Percentiles rank a stretch among this genome's conserved stretches.
These are phyloP conservation scores for Durio zibethinus DNA, from an alignment of 345 rosid species.

Conservation along the genomic window DNA sequence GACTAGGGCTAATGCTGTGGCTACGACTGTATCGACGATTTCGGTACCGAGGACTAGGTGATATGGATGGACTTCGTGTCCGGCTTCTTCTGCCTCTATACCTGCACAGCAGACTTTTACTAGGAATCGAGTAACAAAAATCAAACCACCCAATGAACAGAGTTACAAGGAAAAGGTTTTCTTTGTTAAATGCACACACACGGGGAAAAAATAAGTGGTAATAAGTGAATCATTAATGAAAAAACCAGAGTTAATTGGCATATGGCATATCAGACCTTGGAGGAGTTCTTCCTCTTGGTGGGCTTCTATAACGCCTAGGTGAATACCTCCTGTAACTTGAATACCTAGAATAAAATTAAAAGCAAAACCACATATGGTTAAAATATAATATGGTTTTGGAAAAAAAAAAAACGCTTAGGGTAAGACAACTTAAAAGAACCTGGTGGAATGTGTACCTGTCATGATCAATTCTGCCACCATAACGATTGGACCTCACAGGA, in stretches of 20 bases:
- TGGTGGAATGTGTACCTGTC: conserved; percentile 47
- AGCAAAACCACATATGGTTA: not conserved
- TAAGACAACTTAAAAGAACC: not conserved
- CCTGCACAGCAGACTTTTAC: conserved; percentile 26
- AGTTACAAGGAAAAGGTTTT: not conserved
- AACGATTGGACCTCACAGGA: conserved; percentile 69
- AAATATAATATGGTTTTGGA: not conserved
- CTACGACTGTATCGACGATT: conserved; percentile 47
- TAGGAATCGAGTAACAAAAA: not conserved
- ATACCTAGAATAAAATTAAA: conserved; percentile 39
- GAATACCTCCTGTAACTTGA: conserved; percentile 73
- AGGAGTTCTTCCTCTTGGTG: conserved; percentile 80
- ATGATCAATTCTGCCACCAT: conserved; percentile 55
- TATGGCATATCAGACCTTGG: conserved; percentile 48
- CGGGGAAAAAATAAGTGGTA: not conserved
- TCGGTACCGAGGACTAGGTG: conserved; percentile 59
- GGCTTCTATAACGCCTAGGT: conserved; percentile 86
- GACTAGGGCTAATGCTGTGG: conserved; percentile 20
- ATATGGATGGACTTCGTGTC: conserved; percentile 53
- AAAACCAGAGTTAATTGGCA: not conserved
- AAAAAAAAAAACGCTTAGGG: not conserved
- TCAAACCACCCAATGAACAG: not conserved
- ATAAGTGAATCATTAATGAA: not conserved
- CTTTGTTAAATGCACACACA: not conserved
- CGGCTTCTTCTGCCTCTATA: conserved; percentile 72